These are phyloP conservation scores for Cinchona pubescens DNA, from an alignment of 257 asterid species.

Conservation along the genomic window DNA sequence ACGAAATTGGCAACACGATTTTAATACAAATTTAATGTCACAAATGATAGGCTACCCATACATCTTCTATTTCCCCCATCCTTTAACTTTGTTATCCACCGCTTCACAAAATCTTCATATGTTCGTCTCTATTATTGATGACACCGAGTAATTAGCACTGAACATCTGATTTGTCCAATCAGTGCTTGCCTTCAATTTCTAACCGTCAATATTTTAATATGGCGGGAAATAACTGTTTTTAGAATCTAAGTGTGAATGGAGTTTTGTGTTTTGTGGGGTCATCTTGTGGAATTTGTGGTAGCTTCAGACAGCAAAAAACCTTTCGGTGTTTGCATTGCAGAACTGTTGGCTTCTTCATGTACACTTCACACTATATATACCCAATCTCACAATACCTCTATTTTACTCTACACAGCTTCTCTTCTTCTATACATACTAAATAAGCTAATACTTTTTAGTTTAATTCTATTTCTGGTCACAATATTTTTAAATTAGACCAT, in stretches of 20 bases:
- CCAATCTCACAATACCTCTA: conserved; percentile 14
- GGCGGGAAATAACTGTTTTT: conserved; percentile 23
- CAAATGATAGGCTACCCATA: too few relatives aligned
- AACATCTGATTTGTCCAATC: too few relatives aligned
- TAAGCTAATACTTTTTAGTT: not conserved
- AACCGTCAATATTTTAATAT: conserved; percentile 24
- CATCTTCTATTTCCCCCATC: too few relatives aligned
- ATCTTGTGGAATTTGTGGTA: conserved; percentile 39
- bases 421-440: conserved; percentile 2
- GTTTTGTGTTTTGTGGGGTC: conserved; percentile 31
- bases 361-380: conserved; percentile 31
- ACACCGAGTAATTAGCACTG: too few relatives aligned
- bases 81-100: too few relatives aligned
- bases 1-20: too few relatives aligned
- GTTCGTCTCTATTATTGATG: too few relatives aligned
- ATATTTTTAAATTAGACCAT: conserved; percentile 9
- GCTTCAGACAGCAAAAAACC: conserved; percentile 39
- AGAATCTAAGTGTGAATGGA: conserved; percentile 29
- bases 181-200: not conserved
- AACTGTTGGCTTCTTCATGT: conserved; percentile 17
- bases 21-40: too few relatives aligned
- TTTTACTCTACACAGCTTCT: conserved; percentile 33
- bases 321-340: conserved; percentile 31
- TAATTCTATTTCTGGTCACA: not conserved
- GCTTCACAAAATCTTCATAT: too few relatives aligned